Evolutionary conservation across 306 rosid species (phyloP), one percentile per base, ranked within the genome.

Genomic region (Quercus glauca): DNA sequence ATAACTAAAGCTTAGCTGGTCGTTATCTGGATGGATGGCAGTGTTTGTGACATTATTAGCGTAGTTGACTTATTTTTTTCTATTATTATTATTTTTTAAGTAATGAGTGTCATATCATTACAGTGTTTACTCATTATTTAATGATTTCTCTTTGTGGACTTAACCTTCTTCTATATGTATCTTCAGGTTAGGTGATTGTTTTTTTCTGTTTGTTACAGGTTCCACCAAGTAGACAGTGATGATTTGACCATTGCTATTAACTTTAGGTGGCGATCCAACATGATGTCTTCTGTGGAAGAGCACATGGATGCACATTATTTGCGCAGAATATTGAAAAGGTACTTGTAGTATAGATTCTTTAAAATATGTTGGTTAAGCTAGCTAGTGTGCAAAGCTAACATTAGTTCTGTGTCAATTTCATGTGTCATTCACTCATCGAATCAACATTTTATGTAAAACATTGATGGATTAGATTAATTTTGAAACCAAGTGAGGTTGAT

Each of bases 261-360:
- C 90, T 89, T 91, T 83, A 93, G 99, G 98, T 95, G 99, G 99
- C 88, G 35, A 73, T 93, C 99, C 71, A 81, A 81, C 53, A 78
- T 83, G 33, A 88, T 89, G 78, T 87, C 94, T 81, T 65, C 84
- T 89, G 86, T 95, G 94, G 64, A 83, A 77, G 97, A 93, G 37
- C 99, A 95, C 81, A 95, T 95, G 98, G 99, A 95, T 70, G 84
- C 91, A 61, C 91, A 95, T 83, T 93, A 88, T 80, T 74, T 95
- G 81, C 92, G 96, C 61, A 90, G 84, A 88, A 87, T 95, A 83
- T 87, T 93, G 86, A 91, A 90, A 93, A 89, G 98, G 98, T 93
- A 83, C 79, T 76, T 79, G 71, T 79, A 74, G 55, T 84, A 55
- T 76, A 77, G 75, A 81, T 81, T 78, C 72, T 59, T 55, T 41